These are phyloP conservation scores for Yarrowia hollandica DNA, from an alignment of 805 yeast species.

Conservation along the genomic window DNA sequence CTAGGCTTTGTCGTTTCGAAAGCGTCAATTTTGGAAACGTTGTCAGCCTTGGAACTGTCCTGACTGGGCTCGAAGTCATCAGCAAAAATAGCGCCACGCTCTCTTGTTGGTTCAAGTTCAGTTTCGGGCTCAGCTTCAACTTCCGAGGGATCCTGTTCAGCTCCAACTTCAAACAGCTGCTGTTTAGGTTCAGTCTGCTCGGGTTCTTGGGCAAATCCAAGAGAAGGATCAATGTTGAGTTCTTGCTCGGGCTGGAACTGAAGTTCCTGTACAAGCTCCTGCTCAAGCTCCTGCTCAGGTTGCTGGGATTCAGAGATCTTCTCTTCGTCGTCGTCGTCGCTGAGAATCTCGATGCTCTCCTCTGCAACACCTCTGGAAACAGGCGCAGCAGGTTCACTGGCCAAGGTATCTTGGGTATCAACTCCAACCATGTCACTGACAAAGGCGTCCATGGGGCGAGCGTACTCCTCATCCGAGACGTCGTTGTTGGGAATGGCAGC, in stretches of 20 bases:
- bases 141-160: not conserved
- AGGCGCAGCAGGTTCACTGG: not conserved
- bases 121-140: not conserved
- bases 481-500: constrained; percentile 9
- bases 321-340: not conserved
- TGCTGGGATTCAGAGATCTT: not conserved
- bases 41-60: too few species aligned
- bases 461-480: not conserved
- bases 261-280: not conserved
- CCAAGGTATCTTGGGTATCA: too few species aligned
- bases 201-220: too few species aligned
- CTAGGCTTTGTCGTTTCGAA: too few species aligned
- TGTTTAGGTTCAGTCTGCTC: too few species aligned
- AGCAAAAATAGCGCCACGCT: too few species aligned
- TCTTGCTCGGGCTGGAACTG: not conserved
- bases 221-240: constrained; percentile 10
- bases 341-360: not conserved
- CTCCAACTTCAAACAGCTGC: not conserved
- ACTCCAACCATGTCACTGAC: too few species aligned
- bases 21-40: too few species aligned
- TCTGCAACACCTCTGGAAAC: not conserved
- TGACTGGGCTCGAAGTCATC: too few species aligned
- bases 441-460: not conserved
- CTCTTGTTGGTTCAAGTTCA: too few species aligned
- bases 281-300: not conserved